Evolutionary conservation across 495 filamentous ascomycete genomes (phyloP).

Genomic region (Hypomontagnella monticulosa): DNA sequence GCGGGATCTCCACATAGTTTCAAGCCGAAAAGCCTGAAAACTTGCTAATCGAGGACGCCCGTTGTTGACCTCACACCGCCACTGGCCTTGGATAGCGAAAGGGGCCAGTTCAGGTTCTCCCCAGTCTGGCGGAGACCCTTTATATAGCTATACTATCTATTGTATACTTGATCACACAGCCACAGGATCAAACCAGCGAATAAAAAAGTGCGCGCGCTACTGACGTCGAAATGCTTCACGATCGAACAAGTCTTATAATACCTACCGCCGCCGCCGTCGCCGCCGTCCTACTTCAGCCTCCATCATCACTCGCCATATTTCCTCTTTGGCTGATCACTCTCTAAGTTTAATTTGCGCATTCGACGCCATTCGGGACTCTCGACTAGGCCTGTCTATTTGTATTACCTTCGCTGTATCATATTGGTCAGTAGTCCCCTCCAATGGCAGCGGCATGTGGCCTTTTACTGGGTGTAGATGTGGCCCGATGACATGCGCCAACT

Average conservation of each 20-base stretch:
- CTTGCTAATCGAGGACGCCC: conserved; percentile 31
- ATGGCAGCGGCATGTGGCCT: conserved; percentile 33
- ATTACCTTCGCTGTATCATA: conserved; percentile 58
- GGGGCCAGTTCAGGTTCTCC: conserved; percentile 24
- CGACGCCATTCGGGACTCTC: conserved; percentile 16
- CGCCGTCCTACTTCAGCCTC: conserved; percentile 30
- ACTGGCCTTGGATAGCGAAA: conserved; percentile 32
- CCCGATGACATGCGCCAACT: conserved; percentile 44
- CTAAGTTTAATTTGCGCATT: conserved; percentile 26
- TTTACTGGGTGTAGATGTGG: conserved; percentile 15
- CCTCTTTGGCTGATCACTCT: conserved; percentile 19
- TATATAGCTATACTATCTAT: conserved; percentile 38
- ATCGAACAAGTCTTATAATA: conserved; percentile 37
- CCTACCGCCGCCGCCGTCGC: conserved; percentile 35
- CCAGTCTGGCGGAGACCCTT: conserved; percentile 36
- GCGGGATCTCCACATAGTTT: conserved; percentile 40
- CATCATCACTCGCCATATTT: conserved; percentile 26
- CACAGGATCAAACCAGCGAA: conserved; percentile 28
- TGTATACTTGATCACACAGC: conserved; percentile 19
- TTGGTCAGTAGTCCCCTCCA: conserved; percentile 59
- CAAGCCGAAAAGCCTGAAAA: conserved; percentile 34
- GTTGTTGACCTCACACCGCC: conserved; percentile 43
- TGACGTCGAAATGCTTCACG: conserved; percentile 51
- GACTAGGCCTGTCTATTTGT: conserved; percentile 29
- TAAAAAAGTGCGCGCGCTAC: conserved; percentile 33